Percentiles rank a stretch among this genome's conserved stretches.
Conservation (phyloP, 2,329 filamentous ascomycete species). For the Arthrobotrys entomopaga region DNA sequence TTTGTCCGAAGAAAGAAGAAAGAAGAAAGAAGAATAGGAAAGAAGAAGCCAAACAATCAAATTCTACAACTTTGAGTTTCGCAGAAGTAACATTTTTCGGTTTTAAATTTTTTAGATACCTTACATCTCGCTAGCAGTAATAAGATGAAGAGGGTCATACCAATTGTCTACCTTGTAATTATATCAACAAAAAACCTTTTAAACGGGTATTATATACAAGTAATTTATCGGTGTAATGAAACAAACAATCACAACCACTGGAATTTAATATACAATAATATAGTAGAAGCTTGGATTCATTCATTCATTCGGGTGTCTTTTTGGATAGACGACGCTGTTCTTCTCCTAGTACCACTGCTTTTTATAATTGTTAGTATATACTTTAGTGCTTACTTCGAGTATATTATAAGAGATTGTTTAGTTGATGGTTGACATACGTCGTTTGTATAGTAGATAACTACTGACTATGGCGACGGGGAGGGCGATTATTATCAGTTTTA, state of each 20-base stretch:
- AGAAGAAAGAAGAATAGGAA: neutral
- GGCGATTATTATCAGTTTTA: constrained; percentile 57
- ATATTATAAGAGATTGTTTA: neutral
- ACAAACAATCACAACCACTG: no score
- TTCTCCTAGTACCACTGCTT: constrained; percentile 55
- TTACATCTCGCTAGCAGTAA: no score
- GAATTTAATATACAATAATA: no score
- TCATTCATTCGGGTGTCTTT: neutral
- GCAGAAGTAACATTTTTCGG: no score
- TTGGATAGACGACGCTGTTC: constrained; percentile 33
- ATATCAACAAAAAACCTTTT: no score
- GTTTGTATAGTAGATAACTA: constrained; percentile 57
- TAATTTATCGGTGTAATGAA: no score
- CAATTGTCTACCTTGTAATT: no score
- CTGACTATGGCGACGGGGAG: constrained; percentile 58
- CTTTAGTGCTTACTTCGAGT: no score
- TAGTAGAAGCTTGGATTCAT: no score
- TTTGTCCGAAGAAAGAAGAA: constrained; percentile 3
- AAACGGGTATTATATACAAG: no score
- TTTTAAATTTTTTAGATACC: no score
- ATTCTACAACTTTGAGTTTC: neutral
- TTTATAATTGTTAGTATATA: neutral
- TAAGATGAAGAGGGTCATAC: no score
- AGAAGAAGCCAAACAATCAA: neutral
- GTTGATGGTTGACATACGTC: constrained; percentile 42